Base-by-base conservation (phyloP, 345 rosid genomes). In the Erysimum cheiranthoides region DNA sequence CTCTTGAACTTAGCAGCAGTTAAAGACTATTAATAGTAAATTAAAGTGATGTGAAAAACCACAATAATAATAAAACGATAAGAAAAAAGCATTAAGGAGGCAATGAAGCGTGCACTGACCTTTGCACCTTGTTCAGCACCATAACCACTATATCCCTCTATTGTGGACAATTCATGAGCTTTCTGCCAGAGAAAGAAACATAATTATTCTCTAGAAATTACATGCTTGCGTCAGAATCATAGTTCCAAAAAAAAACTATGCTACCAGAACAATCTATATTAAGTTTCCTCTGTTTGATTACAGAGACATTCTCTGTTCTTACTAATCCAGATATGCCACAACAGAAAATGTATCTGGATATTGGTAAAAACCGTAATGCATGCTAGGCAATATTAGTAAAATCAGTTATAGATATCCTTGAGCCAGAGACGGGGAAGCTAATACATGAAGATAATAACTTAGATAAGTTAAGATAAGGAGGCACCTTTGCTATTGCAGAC, bases 51-150 rank as follows among this genome's bases (percentile, higher is more conserved):
- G 25, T 36, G 73, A 25, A 21, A 64, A 54, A 43, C 4, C 45
- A 64, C 13, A 66, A 66, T 27, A 36, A 36, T 36, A 57, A 34
- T 18, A 0, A 9, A 14, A 32, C 38, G 10, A 57, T 13, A 54
- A 38, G 1, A 43, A 78, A 42, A 35, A 52, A 2, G 36, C 61
- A 43, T 45, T 58, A 39, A 57, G 32, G 43, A 59, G 32, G 25
- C 4, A 61, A 70, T 45, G 14, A 67, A 60, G 28, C 40, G 32
- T 43, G 52, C 35, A 67, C 88, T 35, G 82, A 92, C 99, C 71
- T 85, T 90, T 87, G 89, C 93, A 79, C 99, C 99, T 83, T 95
- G 99, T 80, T 95, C 99, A 53, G 89, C 86, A 71, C 97, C 99
- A 67, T 95, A 95, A 30, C 97, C 97, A 81, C 96, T 92, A 71